Conservation (phyloP, 805 yeast genomes). For the Wickerhamomyces chambardii region DNA sequence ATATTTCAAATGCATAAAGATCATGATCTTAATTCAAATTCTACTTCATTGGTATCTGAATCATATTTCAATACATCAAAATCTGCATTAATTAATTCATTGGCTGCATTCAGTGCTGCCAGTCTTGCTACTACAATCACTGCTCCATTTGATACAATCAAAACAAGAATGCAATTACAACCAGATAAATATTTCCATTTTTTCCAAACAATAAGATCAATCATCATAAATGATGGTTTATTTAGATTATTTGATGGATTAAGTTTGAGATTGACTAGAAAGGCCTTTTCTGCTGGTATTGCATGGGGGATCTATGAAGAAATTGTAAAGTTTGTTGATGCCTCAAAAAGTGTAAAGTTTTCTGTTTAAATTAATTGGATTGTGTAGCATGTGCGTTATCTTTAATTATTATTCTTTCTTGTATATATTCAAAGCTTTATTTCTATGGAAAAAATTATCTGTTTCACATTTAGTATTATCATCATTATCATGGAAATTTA, state of each 20-base stretch:
- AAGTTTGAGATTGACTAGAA: constrained; percentile 70
- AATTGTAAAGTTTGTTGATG: constrained; percentile 33
- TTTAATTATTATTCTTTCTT: neutral
- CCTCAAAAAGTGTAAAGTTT: too few relatives aligned
- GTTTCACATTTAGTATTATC: too few relatives aligned
- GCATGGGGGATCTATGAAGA: constrained; percentile 98
- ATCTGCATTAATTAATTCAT: constrained; percentile 55
- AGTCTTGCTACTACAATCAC: constrained; percentile 75
- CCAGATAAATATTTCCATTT: constrained; percentile 37
- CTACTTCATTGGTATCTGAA: neutral
- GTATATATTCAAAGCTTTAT: too few relatives aligned
- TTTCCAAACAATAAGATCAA: constrained; percentile 26
- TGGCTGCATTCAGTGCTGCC: constrained; percentile 77
- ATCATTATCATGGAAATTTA: too few relatives aligned
- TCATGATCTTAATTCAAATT: too few relatives aligned
- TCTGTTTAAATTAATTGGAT: too few relatives aligned
- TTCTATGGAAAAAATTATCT: too few relatives aligned
- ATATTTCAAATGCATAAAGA: constrained; percentile 13
- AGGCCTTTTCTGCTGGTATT: constrained; percentile 88
- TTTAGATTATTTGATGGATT: constrained; percentile 73
- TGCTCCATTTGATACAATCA: constrained; percentile 91
- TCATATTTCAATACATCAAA: constrained; percentile 21
- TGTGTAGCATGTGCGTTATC: neutral
- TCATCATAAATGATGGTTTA: constrained; percentile 36
- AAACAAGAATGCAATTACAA: constrained; percentile 80